phyloP scores from a whole-genome alignment of 2,329 filamentous ascomycete species.

The Verticillium tricorpus region DNA sequence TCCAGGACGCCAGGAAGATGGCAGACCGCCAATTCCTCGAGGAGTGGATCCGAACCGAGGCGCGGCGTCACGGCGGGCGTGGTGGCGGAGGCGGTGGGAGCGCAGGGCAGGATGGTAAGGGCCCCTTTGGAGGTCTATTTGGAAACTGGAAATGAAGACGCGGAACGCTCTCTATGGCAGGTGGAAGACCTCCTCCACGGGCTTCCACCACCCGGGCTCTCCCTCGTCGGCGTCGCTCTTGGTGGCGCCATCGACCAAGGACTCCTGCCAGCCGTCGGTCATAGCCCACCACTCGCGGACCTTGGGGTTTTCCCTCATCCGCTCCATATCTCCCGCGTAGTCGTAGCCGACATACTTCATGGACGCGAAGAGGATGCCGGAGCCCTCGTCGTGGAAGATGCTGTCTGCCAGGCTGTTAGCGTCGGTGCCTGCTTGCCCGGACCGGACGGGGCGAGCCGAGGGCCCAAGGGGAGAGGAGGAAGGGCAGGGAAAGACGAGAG shows the following conservation, averaged over 20 bases:
- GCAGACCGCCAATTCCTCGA: constrained; percentile 44
- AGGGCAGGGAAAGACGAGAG: not conserved
- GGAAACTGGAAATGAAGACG: constrained; percentile 19
- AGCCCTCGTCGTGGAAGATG: constrained; percentile 63
- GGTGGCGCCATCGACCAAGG: constrained; percentile 53
- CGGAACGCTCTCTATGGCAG: constrained; percentile 31
- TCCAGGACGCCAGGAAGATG: constrained; percentile 44
- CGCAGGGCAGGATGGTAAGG: constrained; percentile 5
- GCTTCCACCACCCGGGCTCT: constrained; percentile 64
- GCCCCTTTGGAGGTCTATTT: constrained; percentile 35
- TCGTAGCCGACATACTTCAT: constrained; percentile 77
- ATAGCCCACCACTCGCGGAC: constrained; percentile 77
- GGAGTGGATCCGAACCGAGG: constrained; percentile 50
- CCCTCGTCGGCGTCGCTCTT: constrained; percentile 48
- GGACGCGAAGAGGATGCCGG: constrained; percentile 64
- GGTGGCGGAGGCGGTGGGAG: constrained; percentile 35
- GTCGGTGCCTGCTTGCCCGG: not conserved
- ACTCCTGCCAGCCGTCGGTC: constrained; percentile 73
- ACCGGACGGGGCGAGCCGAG: too few relatives aligned
- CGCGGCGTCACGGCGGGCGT: constrained; percentile 38
- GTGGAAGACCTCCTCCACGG: constrained; percentile 66
- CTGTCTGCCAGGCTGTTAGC: constrained; percentile 47
- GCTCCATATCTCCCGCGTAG: constrained; percentile 70
- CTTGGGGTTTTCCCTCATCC: constrained; percentile 67
- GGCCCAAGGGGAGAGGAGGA: not conserved